Evolutionary conservation across 805 yeast species (phyloP), one percentile per base, ranked within the genome.

Genomic region (Ogataea methanolica): DNA sequence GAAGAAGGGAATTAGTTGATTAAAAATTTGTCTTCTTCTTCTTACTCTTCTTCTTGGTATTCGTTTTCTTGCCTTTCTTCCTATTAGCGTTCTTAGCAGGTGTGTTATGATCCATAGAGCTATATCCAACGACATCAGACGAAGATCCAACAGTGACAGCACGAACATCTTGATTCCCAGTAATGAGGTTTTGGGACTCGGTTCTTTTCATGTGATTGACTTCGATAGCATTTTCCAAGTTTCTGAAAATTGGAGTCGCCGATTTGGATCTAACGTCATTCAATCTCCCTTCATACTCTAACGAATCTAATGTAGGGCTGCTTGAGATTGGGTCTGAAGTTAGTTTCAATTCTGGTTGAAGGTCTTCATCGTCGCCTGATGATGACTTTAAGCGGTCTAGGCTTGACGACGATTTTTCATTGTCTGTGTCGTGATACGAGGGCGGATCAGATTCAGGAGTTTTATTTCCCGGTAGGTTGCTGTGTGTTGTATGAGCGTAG

Each of bases 401-500:
- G 2, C 31, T 26, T 26, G 31, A 11, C 9, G 31, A 26, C 31
- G 31, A 5, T 26, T 26, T 26, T 26, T 26, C 31, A 5, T 26
- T 26, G 31, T 26, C 31, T 9, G 31, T 26, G 31, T 26, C 9
- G 17, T 53, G 52, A 40, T 63, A 63, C 9, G 65, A 58, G 8
- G 68, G 68, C 19, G 68, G 68, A 5, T 55, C 53, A 2, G 66
- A 60, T 7, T 21, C 55, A 1, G 65, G 65, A 12, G 61, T 55
- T 5, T 41, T 11, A 11, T 21, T 34, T 11, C 43, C 16, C 19
- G 15, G 21, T 21, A n/a, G 11, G 15, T 41, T 22, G 12, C 21
- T 17, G n/a, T 23, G n/a, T 15, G 35, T 12, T 9, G 21, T 23
- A 33, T 21, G 6, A 23, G 9, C n/a, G 19, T 26, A 12, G n/a